Evolutionary conservation across 1,284 basidiomycete species (phyloP), one percentile per base, ranked within the genome.

Genomic region (Moesziomyces antarcticus): DNA sequence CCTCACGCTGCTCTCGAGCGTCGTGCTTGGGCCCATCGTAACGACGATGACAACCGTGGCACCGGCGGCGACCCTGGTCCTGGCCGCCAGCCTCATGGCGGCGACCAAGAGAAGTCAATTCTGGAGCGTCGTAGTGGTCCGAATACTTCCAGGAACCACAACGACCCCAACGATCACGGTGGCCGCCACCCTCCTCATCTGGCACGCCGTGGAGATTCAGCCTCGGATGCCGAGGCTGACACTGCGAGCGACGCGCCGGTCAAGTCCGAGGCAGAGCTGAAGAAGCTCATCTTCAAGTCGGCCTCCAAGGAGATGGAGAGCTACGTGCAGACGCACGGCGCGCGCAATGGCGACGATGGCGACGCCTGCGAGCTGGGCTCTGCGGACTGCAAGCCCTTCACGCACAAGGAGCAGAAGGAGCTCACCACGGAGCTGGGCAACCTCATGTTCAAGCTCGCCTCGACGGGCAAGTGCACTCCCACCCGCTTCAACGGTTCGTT

Each of bases 391-490:
- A 22, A 13, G 10, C 27, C 37, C 11, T 66, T 51, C 53, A 49
- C 3, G 8, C 1, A 2, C 6, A 11, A 55, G 21, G 44, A 66
- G 27, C 33, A 66, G 33, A 9, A n/a, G 20, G 44, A 51, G 20
- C 27, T 66, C 1, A 13, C 24, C 14, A 7, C 5, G 1, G 25
- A 45, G 20, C n/a, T 43, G 5, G 46, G 49, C 10, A 0, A 49
- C 25, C 18, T 66, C 10, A 21, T 66, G 30, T 9, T 52, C 44
- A 52, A 48, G 30, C 8, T 56, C 42, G 18, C 16, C 20, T 27
- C 44, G n/a, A 55, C 56, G 5, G 62, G 56, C 40, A 51, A 51
- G 33, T 65, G 62, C 20, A n/a, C 22, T 0, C 50, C 50, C 3
- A 46, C 41, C 3, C 9, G 24, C 18, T 14, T 24, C 18, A 56